Conservation (phyloP, 768 basidiomycete genomes). For the Collybiopsis luxurians region DNA sequence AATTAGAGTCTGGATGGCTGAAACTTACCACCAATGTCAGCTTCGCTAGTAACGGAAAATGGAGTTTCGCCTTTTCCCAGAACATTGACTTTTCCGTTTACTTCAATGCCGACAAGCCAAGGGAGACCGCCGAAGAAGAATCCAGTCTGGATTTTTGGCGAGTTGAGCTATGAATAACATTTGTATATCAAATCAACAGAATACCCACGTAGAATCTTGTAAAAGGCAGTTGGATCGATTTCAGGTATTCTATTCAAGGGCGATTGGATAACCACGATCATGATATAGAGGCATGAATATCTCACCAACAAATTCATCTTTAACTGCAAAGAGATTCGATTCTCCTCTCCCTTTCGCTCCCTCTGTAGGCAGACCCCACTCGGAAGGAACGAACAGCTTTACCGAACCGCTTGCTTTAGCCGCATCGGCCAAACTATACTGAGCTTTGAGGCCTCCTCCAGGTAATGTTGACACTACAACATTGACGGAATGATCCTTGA, state of each 20-base stretch:
- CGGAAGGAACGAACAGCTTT: conserved; percentile 37
- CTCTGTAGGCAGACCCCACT: conserved; percentile 31
- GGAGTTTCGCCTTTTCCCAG: conserved; percentile 25
- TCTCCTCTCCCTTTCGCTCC: conserved; percentile 24
- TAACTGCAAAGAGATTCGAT: conserved; percentile 12
- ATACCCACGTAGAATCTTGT: conserved; percentile 27
- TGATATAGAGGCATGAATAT: background rate
- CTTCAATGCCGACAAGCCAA: conserved; percentile 19
- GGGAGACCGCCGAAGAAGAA: conserved; percentile 17
- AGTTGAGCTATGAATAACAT: conserved; percentile 27
- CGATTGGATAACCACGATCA: conserved; percentile 8
- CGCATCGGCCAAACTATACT: conserved; percentile 27
- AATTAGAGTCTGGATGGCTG: background rate
- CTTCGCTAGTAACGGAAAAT: conserved; percentile 26
- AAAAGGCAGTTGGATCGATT: conserved; percentile 25
- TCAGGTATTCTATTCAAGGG: conserved; percentile 20
- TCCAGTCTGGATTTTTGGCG: conserved; percentile 22
- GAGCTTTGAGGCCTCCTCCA: conserved; percentile 18
- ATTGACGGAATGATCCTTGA: conserved; percentile 28
- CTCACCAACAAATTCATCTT: conserved; percentile 26
- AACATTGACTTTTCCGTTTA: conserved; percentile 24
- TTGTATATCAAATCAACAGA: background rate
- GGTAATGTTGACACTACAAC: conserved; percentile 26
- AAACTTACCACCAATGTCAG: conserved; percentile 29
- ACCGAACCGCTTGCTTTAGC: conserved; percentile 30